Evolutionary conservation across 805 yeast genomes (phyloP).

Genomic region (Saccharomycopsis fibuligera): DNA sequence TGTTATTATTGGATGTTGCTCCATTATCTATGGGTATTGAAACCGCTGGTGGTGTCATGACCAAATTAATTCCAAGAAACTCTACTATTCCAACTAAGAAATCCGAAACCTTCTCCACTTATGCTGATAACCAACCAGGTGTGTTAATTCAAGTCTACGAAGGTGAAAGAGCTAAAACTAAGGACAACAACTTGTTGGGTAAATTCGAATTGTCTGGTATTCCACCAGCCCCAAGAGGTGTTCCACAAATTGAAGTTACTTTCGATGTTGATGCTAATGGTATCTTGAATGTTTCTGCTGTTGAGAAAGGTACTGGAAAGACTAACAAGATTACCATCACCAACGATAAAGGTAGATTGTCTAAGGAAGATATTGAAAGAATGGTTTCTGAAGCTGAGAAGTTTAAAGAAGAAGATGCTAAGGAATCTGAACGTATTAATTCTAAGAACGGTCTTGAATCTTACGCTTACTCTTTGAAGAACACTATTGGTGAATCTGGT

Average conservation of each 20-base stretch:
- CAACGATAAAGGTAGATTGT: conserved; percentile 97
- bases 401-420: conserved; percentile 94
- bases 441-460: conserved; percentile 96
- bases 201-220: conserved; percentile 95
- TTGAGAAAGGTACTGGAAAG: conserved; percentile 99
- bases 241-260: conserved; percentile 96
- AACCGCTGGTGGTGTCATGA: conserved; percentile 99
- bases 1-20: conserved; percentile 91
- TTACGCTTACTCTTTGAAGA: conserved; percentile 89
- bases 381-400: conserved; percentile 98
- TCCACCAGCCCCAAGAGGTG: conserved; percentile 99
- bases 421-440: conserved; percentile 86
- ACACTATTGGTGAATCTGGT: conserved; percentile 64
- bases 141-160: conserved; percentile 94
- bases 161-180: conserved; percentile 97
- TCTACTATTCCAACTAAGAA: conserved; percentile 96
- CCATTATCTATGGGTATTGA: conserved; percentile 96
- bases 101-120: conserved; percentile 93
- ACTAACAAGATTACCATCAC: conserved; percentile 95
- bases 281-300: conserved; percentile 91
- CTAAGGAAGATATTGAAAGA: conserved; percentile 95
- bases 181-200: conserved; percentile 95
- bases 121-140: conserved; percentile 98
- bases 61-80: conserved; percentile 94
- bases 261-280: conserved; percentile 97